Evolutionary conservation across 805 yeast species (phyloP).

Genomic region (Pachysolen tannophilus): DNA sequence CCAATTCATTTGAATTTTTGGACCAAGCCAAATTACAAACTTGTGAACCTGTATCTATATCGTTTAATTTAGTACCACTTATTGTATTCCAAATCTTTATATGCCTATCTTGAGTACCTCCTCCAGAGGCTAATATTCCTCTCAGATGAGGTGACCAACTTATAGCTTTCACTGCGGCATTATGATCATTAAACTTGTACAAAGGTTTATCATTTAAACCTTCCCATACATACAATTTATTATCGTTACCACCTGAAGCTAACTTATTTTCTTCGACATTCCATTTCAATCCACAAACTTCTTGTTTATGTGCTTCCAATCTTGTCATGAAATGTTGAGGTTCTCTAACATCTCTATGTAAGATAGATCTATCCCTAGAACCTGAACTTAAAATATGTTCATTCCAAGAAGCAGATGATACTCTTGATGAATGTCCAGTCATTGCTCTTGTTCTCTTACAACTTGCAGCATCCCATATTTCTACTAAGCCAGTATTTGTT

Average conservation of each 20-base stretch:
- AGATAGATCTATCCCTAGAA: constrained; percentile 72
- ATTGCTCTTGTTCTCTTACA: constrained; percentile 79
- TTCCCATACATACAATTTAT: constrained; percentile 81
- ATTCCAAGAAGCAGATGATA: constrained; percentile 89
- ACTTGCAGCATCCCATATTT: constrained; percentile 88
- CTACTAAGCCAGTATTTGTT: constrained; percentile 77
- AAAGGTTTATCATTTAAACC: constrained; percentile 64
- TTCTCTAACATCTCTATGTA: constrained; percentile 86
- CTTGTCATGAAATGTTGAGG: constrained; percentile 73
- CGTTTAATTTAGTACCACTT: constrained; percentile 64
- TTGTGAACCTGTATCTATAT: constrained; percentile 93
- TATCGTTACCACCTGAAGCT: constrained; percentile 96
- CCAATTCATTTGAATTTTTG: constrained; percentile 82
- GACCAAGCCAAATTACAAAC: constrained; percentile 95
- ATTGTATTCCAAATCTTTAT: constrained; percentile 90
- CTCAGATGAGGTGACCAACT: constrained; percentile 98
- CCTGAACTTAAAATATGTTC: constrained; percentile 85
- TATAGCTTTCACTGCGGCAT: constrained; percentile 93
- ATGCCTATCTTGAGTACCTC: constrained; percentile 90
- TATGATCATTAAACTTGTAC: constrained; percentile 70
- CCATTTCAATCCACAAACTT: constrained; percentile 96
- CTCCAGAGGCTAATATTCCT: constrained; percentile 90
- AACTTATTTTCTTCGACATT: constrained; percentile 82
- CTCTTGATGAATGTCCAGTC: constrained; percentile 85
- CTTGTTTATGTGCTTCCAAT: constrained; percentile 77